These are phyloP conservation scores for Beta corolliflora DNA, from an alignment of 179 eudicot species.

Conservation along the genomic window DNA sequence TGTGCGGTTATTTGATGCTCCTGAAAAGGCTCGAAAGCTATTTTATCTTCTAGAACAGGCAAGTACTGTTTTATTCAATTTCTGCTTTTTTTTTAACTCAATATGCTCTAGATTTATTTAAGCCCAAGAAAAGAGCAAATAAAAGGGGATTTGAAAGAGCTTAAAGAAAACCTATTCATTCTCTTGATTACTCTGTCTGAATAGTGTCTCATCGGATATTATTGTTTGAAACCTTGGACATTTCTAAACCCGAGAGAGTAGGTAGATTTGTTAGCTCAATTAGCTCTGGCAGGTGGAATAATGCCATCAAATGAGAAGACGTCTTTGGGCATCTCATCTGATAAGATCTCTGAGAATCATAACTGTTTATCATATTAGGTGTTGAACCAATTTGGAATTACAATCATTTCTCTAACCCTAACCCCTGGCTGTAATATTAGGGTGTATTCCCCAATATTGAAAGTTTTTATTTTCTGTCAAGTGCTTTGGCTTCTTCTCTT, in stretches of 20 bases:
- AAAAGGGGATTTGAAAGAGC: not conserved
- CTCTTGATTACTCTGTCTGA: not conserved
- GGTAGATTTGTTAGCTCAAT: conserved; percentile 3
- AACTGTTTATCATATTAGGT: not conserved
- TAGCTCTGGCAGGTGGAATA: not conserved
- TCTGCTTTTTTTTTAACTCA: not conserved
- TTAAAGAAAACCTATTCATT: not conserved
- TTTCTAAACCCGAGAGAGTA: not conserved
- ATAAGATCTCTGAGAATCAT: not conserved
- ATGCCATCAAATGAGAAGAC: not conserved
- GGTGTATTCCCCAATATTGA: not conserved
- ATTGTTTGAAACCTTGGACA: not conserved
- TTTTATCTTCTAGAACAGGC: conserved; percentile 87
- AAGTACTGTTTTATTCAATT: conserved; percentile 17
- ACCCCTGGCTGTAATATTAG: not conserved
- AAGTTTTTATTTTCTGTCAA: not conserved
- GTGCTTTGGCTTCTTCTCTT: not conserved
- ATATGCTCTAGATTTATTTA: not conserved
- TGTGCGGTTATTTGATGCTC: conserved; percentile 69
- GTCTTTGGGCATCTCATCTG: not conserved
- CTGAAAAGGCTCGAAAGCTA: conserved; percentile 87
- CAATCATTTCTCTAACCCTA: not conserved
- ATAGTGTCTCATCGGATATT: not conserved
- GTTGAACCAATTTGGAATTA: not conserved
- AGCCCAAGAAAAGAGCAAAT: not conserved